Base-by-base conservation (phyloP, 345 rosid species). In the Aquilaria malaccensis region DNA sequence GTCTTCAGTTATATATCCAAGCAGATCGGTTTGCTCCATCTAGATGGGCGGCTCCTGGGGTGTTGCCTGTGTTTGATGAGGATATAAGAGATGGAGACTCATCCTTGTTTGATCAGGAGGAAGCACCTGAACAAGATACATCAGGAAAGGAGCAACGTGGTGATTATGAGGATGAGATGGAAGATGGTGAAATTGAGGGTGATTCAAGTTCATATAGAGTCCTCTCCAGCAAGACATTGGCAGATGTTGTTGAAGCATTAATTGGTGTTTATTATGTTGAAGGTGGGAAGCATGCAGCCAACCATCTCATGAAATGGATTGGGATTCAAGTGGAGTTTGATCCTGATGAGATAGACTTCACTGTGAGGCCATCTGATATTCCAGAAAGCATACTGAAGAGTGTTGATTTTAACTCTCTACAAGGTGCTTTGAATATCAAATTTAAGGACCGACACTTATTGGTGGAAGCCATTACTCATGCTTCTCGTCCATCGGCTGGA, bases 41-140 rank as follows among this genome's bases (percentile, higher is more conserved):
- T 67, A 80, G 99, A 69, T 90, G 99, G 99, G 95, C 99, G 58
- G 99, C 99, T 68, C 99, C 97, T 45, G 99, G 99, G 13, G 97
- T 94, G 61, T 76, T 92, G 54, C 99, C 99, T 13, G 96, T 94
- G 62, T 94, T 76, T 43, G 99, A 94, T 30, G 99, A 94, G 77
- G 99, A 94, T 58, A 74, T 86, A 46, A 88, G 86, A 72, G 97
- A 94, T 70, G 99, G 81, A 65, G 94, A 86, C 12, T 72, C 73
- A 0, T 85, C 81, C 53, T 81, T 89, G 59, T 90, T 90, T 62
- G 95, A 82, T 49, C 83, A 79, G 66, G 88, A 77, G 65, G 77
- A 53, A 59, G 75, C 77, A 6, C 64, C 32, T 72, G n/a, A 74
- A 33, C 74, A 74, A 65, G 77, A 47, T 63, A 70, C 69, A 56